These are phyloP conservation scores for Nakataea oryzae DNA, from an alignment of 2,329 filamentous ascomycete genomes.

Conservation along the genomic window DNA sequence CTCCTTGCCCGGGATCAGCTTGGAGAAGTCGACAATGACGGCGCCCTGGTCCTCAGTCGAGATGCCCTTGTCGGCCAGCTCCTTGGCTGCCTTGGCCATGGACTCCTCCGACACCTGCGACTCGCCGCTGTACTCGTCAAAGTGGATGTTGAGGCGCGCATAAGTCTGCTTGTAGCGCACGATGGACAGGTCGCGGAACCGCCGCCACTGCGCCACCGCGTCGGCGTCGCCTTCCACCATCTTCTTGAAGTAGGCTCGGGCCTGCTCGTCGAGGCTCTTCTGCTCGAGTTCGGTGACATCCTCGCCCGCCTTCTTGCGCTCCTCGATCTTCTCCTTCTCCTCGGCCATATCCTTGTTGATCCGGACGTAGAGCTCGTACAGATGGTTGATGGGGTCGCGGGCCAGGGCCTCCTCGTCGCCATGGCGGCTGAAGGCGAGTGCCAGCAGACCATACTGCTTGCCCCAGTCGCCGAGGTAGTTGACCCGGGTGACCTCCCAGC, in stretches of 20 bases:
- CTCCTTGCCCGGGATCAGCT: slow-evolving; percentile 54
- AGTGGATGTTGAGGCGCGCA: slow-evolving; percentile 58
- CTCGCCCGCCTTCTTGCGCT: slow-evolving; percentile 40
- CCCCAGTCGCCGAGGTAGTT: slow-evolving; percentile 79
- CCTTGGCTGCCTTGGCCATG: slow-evolving; percentile 53
- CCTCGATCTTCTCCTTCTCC: slow-evolving; percentile 57
- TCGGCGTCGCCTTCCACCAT: slow-evolving; percentile 58
- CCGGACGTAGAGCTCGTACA: slow-evolving; percentile 73
- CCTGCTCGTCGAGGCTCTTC: slow-evolving; percentile 60
- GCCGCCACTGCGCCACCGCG: slow-evolving; percentile 52
- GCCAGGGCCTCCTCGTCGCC: slow-evolving; percentile 62
- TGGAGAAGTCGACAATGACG: slow-evolving; percentile 60
- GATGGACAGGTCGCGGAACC: slow-evolving; percentile 59
- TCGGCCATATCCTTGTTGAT: slow-evolving; percentile 58
- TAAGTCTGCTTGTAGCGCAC: slow-evolving; percentile 58
- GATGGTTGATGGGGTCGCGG: slow-evolving; percentile 68
- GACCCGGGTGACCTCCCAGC: slow-evolving; percentile 64
- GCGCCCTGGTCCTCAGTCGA: slow-evolving; percentile 63
- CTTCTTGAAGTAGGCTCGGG: slow-evolving; percentile 59
- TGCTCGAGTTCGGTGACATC: slow-evolving; percentile 38
- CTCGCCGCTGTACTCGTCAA: slow-evolving; percentile 67
- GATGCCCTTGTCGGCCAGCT: slow-evolving; percentile 53
- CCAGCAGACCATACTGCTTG: slow-evolving; percentile 65
- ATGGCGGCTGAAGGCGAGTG: slow-evolving; percentile 65
- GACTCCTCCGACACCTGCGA: slow-evolving; percentile 57